phyloP scores from a whole-genome alignment of 495 filamentous ascomycete species.

The Emericellopsis terricola region DNA sequence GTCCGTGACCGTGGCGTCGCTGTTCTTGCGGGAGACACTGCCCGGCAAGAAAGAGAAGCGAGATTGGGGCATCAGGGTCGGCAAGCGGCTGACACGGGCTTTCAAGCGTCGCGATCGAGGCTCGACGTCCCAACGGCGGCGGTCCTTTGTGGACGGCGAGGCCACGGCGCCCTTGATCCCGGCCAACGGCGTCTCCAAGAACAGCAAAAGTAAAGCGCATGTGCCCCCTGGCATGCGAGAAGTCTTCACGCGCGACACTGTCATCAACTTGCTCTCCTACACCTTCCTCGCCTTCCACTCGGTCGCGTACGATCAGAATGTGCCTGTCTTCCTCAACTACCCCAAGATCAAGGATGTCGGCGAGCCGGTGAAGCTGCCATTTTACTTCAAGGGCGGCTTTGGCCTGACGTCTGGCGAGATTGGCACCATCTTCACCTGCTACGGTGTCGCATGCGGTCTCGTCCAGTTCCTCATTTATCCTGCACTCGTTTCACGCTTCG shows the following conservation, averaged over 20 bases:
- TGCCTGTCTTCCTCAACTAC: constrained; percentile 70
- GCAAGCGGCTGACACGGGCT: constrained; percentile 27
- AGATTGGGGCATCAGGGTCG: constrained; percentile 55
- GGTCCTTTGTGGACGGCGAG: constrained; percentile 24
- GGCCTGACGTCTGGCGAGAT: constrained; percentile 52
- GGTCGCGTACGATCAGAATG: constrained; percentile 61
- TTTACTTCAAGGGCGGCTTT: constrained; percentile 67
- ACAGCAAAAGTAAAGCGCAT: constrained; percentile 5
- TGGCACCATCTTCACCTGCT: constrained; percentile 58
- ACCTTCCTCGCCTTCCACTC: constrained; percentile 58
- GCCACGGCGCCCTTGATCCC: constrained; percentile 25
- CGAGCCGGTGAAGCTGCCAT: constrained; percentile 47
- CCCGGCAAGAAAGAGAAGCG: constrained; percentile 38
- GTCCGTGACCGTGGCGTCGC: constrained; percentile 46
- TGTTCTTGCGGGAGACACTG: constrained; percentile 69
- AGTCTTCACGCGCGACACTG: constrained; percentile 57
- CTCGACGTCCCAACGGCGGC: constrained; percentile 8
- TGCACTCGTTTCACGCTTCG: constrained; percentile 42
- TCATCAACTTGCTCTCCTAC: constrained; percentile 58
- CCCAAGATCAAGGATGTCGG: constrained; percentile 30
- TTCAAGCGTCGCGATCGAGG: constrained; percentile 10
- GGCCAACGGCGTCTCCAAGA: constrained; percentile 5
- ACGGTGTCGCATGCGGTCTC: constrained; percentile 51
- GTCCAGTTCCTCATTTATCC: constrained; percentile 74
- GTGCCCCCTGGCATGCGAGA: constrained; percentile 37